Conservation (phyloP, 306 rosid genomes). For the Quercus engelmannii region DNA sequence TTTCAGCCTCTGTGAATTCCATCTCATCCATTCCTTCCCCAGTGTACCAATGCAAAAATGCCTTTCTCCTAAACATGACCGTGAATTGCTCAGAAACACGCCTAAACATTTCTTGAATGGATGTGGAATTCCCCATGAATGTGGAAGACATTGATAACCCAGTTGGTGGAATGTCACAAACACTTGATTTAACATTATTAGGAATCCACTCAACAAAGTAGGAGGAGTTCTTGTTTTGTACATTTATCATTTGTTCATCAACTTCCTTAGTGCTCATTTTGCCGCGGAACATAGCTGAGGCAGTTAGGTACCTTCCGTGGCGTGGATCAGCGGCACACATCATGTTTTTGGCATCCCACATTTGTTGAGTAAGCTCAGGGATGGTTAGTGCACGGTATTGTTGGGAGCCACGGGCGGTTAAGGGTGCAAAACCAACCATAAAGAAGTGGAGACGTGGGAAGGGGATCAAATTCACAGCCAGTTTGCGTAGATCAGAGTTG, state of each 20-base stretch:
- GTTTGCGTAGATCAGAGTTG: conserved; percentile 82
- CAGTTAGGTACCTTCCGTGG: conserved; percentile 80
- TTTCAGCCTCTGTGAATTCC: conserved; percentile 88
- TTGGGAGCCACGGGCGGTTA: conserved; percentile 77
- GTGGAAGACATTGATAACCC: conserved; percentile 81
- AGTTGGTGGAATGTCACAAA: conserved; percentile 79
- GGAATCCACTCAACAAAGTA: conserved; percentile 92
- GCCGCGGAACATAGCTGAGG: conserved; percentile 86
- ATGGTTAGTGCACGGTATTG: conserved; percentile 71
- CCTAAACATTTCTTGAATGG: conserved; percentile 88
- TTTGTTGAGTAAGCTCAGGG: conserved; percentile 89
- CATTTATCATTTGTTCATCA: conserved; percentile 77
- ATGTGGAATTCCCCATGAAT: conserved; percentile 84
- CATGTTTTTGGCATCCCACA: conserved; percentile 89
- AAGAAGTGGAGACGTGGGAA: conserved; percentile 84
- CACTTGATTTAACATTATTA: conserved; percentile 85
- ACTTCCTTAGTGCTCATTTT: conserved; percentile 94
- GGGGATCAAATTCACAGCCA: conserved; percentile 75
- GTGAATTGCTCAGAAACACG: conserved; percentile 90
- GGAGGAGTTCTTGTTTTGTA: conserved; percentile 86
- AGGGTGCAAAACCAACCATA: conserved; percentile 89
- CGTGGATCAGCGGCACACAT: conserved; percentile 92
- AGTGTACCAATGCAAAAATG: conserved; percentile 90
- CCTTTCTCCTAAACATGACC: conserved; percentile 85
- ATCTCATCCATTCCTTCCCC: conserved; percentile 94